Conservation (phyloP, 1,284 basidiomycete genomes). For the Moesziomyces antarcticus region DNA sequence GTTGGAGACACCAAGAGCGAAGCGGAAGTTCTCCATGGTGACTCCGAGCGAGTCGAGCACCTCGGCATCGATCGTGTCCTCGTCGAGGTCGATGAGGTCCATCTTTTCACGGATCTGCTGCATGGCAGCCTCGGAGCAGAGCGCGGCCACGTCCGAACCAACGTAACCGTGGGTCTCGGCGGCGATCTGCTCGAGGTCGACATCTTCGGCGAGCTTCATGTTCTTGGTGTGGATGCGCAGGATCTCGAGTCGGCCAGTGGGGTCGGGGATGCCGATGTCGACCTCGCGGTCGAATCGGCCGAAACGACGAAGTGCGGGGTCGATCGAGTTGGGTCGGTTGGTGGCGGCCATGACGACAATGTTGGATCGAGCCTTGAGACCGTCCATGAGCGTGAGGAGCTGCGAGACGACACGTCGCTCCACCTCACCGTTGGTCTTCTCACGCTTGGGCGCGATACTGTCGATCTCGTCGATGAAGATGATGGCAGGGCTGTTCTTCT, state of each 20-base stretch:
- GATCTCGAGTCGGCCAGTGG: conserved; percentile 97
- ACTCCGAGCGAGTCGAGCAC: conserved; percentile 94
- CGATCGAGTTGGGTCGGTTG: conserved; percentile 98
- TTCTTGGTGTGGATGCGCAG: conserved; percentile 99
- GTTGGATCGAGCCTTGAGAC: conserved; percentile 96
- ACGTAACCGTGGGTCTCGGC: conserved; percentile 99
- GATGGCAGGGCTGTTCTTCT: conserved; percentile 99
- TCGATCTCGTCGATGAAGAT: conserved; percentile 99
- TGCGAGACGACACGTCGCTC: conserved; percentile 99
- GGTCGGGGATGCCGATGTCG: conserved; percentile 98
- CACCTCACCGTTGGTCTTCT: conserved; percentile 99
- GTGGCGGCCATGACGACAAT: conserved; percentile 99
- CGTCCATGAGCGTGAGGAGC: conserved; percentile 97
- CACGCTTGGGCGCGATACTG: conserved; percentile 98
- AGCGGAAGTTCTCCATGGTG: conserved; percentile 98
- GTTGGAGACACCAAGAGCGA: conserved; percentile 91
- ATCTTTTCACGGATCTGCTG: conserved; percentile 99
- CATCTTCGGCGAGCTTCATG: conserved; percentile 98
- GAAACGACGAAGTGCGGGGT: conserved; percentile 96
- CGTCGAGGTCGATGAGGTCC: conserved; percentile 83
- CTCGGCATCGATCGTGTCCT: conserved; percentile 94
- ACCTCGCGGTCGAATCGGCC: conserved; percentile 99
- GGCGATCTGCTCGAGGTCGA: conserved; percentile 95
- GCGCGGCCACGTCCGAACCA: conserved; percentile 94
- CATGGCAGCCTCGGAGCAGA: conserved; percentile 98